phyloP scores from a whole-genome alignment of 352 stramenopile genomes.

The Globisporangium nodosum region DNA sequence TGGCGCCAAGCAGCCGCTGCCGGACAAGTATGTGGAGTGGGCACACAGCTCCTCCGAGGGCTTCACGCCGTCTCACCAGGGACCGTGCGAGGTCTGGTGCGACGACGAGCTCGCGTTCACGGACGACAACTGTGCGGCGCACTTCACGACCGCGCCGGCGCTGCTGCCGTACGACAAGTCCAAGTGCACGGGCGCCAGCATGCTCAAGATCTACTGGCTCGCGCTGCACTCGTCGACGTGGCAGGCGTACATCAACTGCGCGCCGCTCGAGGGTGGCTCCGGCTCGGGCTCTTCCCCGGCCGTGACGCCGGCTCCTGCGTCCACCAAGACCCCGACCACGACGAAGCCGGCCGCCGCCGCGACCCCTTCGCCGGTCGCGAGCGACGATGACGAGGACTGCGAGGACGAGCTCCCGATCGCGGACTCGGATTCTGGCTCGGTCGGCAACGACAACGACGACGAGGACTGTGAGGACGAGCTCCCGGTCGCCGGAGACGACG shows the following conservation, averaged over 20 bases:
- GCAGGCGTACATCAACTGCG: constrained; percentile 25
- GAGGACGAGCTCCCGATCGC: constrained; percentile 12
- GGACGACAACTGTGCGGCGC: constrained; percentile 39
- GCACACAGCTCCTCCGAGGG: constrained; percentile 16
- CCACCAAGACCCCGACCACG: constrained; percentile 5
- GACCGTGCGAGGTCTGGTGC: constrained; percentile 51
- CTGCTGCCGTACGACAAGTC: constrained; percentile 35
- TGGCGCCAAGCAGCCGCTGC: constrained; percentile 26
- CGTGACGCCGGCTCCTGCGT: background rate
- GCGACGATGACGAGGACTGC: constrained; percentile 7
- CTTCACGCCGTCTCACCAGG: constrained; percentile 31
- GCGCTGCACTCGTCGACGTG: constrained; percentile 29
- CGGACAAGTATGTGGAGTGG: constrained; percentile 29
- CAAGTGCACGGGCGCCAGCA: constrained; percentile 34
- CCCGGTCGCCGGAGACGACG: constrained; percentile 1
- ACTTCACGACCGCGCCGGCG: constrained; percentile 26
- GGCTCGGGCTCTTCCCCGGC: constrained; percentile 2
- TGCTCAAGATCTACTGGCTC: constrained; percentile 36
- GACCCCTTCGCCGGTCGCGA: background rate
- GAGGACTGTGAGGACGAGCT: constrained; percentile 15
- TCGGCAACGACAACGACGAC: constrained; percentile 5
- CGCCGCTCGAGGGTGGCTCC: constrained; percentile 2
- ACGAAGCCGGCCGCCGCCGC: constrained; percentile 2
- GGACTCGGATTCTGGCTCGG: too few species aligned
- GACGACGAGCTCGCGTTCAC: constrained; percentile 37